Evolutionary conservation across 2,329 filamentous ascomycete species (phyloP).

Genomic region (Aureobasidium namibiae): DNA sequence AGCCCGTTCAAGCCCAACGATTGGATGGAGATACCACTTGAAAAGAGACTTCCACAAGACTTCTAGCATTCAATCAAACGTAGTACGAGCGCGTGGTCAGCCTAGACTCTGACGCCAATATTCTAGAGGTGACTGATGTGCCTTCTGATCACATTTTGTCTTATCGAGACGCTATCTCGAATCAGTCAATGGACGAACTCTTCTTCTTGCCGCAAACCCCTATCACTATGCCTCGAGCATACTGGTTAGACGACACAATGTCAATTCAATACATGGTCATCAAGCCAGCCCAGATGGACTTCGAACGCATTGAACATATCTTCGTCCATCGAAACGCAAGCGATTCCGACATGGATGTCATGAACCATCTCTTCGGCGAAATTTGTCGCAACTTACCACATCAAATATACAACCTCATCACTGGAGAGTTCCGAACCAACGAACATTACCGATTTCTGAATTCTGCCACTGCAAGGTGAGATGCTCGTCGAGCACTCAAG

Average conservation of each 20-base stretch:
- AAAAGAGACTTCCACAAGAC: conserved; percentile 59
- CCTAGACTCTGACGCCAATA: conserved; percentile 55
- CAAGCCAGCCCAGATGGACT: conserved; percentile 13
- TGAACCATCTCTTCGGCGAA: conserved; percentile 55
- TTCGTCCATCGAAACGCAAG: conserved; percentile 22
- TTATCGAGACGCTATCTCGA: too few relatives aligned
- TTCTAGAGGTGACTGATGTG: conserved; percentile 38
- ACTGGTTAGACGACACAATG: conserved; percentile 49
- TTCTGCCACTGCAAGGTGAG: conserved; percentile 21
- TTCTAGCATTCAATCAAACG: conserved; percentile 60
- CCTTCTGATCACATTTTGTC: too few relatives aligned
- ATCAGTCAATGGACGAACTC: conserved; percentile 57
- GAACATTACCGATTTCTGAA: conserved; percentile 47
- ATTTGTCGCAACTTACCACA: conserved; percentile 58
- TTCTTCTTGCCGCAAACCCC: conserved; percentile 56
- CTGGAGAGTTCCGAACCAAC: conserved; percentile 53
- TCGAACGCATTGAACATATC: background rate
- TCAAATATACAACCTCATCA: conserved; percentile 52
- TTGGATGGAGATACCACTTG: conserved; percentile 37
- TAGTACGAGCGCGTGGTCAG: conserved; percentile 52
- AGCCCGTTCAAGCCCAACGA: conserved; percentile 35
- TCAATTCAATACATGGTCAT: conserved; percentile 16
- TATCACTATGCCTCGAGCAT: conserved; percentile 62
- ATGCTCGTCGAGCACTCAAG: background rate
- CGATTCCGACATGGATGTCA: conserved; percentile 53